These are phyloP conservation scores for Pseudognaphalium luteoalbum DNA, from an alignment of 129 eudicot genomes.

Conservation along the genomic window DNA sequence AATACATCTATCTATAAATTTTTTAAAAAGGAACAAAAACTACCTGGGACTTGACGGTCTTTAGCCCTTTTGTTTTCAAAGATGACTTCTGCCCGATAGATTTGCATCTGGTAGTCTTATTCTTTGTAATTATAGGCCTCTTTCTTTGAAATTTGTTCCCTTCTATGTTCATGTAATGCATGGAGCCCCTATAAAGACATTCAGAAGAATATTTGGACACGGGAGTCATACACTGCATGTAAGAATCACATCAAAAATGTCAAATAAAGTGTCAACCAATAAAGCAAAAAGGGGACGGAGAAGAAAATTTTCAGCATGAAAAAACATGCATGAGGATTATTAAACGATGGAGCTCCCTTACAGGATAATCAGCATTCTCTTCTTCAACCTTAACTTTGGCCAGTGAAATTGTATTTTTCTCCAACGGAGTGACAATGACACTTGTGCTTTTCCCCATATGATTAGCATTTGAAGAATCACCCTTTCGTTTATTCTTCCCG, in stretches of 20 bases:
- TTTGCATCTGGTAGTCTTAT: slow-evolving; percentile 21
- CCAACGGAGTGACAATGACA: background rate
- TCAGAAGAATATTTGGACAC: background rate
- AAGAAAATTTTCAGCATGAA: background rate
- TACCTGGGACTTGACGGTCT: slow-evolving; percentile 35
- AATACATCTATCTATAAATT: background rate
- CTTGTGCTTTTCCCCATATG: slow-evolving; percentile 20
- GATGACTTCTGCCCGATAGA: slow-evolving; percentile 25
- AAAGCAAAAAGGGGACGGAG: background rate
- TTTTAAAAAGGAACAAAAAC: background rate
- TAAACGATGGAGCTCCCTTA: slow-evolving; percentile 15
- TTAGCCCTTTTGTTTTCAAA: slow-evolving; percentile 23
- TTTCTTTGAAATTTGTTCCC: slow-evolving; percentile 20
- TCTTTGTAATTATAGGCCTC: slow-evolving; percentile 18
- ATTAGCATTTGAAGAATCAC: slow-evolving; percentile 26
- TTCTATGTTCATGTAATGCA: slow-evolving; percentile 10
- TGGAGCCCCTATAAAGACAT: slow-evolving; percentile 16
- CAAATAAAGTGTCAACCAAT: background rate
- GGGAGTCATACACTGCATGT: slow-evolving; percentile 20
- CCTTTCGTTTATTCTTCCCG: slow-evolving; percentile 19
- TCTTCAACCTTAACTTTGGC: slow-evolving; percentile 26
- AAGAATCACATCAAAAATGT: slow-evolving; percentile 6
- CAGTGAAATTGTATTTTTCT: slow-evolving; percentile 20
- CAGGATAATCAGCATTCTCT: slow-evolving; percentile 1
- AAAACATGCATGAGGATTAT: slow-evolving; percentile 22